Evolutionary conservation across 179 eudicot genomes (phyloP).

Genomic region (Camellia oleifera): DNA sequence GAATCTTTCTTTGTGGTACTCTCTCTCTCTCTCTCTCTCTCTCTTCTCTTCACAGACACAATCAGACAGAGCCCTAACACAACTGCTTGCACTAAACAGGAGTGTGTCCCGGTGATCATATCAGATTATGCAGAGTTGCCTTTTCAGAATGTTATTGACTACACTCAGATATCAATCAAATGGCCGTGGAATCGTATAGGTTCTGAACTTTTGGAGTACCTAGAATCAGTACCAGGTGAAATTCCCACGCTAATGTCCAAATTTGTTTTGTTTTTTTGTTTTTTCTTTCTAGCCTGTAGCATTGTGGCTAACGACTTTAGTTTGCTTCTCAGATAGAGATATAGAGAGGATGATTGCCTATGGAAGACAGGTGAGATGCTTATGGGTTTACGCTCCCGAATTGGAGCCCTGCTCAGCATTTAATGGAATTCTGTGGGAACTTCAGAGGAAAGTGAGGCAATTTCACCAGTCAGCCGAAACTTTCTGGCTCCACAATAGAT

Average conservation of each 20-base stretch:
- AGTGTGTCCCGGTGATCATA: slow-evolving; percentile 89
- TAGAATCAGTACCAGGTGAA: slow-evolving; percentile 85
- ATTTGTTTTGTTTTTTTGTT: not conserved
- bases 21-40: slow-evolving; percentile 28
- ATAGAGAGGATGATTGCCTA: slow-evolving; percentile 73
- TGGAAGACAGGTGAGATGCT: slow-evolving; percentile 76
- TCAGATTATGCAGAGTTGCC: slow-evolving; percentile 89
- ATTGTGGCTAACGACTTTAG: slow-evolving; percentile 5
- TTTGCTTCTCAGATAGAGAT: slow-evolving; percentile 49
- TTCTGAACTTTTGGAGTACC: slow-evolving; percentile 70
- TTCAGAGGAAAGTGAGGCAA: slow-evolving; percentile 74
- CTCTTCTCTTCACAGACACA: not conserved
- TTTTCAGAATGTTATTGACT: slow-evolving; percentile 82
- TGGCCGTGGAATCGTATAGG: slow-evolving; percentile 87
- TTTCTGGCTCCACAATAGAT: slow-evolving; percentile 84
- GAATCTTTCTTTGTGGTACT: slow-evolving; percentile 93
- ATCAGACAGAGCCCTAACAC: too few relatives aligned
- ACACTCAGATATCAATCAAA: slow-evolving; percentile 78
- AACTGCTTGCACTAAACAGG: slow-evolving; percentile 47
- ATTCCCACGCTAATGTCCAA: not conserved
- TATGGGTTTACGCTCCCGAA: slow-evolving; percentile 75
- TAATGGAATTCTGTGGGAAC: slow-evolving; percentile 81
- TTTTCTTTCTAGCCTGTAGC: not conserved
- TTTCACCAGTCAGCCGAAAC: slow-evolving; percentile 92
- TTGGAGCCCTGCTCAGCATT: slow-evolving; percentile 81